A percentile compares a stretch with the other conserved stretches of the same genome.
Evolutionary conservation across 148 eudicot genomes (phyloP).

Genomic region (Pouteria glomerata): DNA sequence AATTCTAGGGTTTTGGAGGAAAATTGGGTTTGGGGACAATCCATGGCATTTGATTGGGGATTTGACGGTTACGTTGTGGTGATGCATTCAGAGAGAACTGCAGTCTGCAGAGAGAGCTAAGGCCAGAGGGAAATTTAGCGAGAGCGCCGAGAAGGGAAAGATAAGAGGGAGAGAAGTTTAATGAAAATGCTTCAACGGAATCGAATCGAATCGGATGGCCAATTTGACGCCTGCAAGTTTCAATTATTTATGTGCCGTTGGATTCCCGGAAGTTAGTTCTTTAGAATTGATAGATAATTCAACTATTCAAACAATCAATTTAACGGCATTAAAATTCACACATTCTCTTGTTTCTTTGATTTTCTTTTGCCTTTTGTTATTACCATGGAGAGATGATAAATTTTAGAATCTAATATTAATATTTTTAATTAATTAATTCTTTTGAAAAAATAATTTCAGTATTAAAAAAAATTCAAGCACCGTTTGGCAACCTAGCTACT

Average conservation of each 20-base stretch:
- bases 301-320: too few species aligned
- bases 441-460: too few species aligned
- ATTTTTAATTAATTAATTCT: too few species aligned
- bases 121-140: not conserved
- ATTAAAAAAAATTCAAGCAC: too few species aligned
- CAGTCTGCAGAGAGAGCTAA: not conserved
- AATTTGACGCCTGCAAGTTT: not conserved
- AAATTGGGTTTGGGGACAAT: constrained; percentile 17
- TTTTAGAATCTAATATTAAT: too few species aligned
- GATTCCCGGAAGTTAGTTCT: not conserved
- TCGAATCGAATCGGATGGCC: not conserved
- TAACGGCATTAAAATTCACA: too few species aligned
- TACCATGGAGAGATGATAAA: too few species aligned
- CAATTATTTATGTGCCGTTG: constrained; percentile 3
- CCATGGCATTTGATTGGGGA: constrained; percentile 42
- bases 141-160: not conserved
- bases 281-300: too few species aligned
- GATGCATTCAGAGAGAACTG: constrained; percentile 41
- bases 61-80: constrained; percentile 37
- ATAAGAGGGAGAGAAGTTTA: not conserved
- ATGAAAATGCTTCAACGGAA: not conserved
- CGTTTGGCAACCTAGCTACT: too few species aligned
- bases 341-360: too few species aligned
- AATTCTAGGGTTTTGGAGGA: constrained; percentile 29
- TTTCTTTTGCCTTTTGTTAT: too few species aligned